A percentile compares a stretch with the other conserved stretches of the same genome.
phyloP scores from a whole-genome alignment of 768 basidiomycete species.

The Collybia sordida region DNA sequence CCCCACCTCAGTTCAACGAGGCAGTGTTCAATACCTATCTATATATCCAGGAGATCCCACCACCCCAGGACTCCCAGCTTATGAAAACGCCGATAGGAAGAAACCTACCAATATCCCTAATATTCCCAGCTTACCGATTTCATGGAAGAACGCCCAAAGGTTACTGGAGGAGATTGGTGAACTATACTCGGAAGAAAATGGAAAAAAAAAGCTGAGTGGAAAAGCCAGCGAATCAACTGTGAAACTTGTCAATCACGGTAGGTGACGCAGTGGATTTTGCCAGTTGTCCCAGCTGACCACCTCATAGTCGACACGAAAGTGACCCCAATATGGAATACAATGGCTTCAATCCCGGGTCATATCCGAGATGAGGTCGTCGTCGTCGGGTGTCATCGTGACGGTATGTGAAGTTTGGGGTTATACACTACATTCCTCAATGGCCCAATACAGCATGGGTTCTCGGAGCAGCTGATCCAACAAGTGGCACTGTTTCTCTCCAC shows the following conservation, averaged over 20 bases:
- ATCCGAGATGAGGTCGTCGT: slow-evolving; percentile 84
- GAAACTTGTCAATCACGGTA: slow-evolving; percentile 57
- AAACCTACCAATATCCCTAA: slow-evolving; percentile 61
- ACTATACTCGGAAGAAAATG: slow-evolving; percentile 26
- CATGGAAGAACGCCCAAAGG: slow-evolving; percentile 78
- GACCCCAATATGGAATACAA: slow-evolving; percentile 89
- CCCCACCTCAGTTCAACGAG: slow-evolving; percentile 81
- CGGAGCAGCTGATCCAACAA: slow-evolving; percentile 78
- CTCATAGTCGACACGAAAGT: slow-evolving; percentile 68
- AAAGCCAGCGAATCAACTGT: slow-evolving; percentile 46
- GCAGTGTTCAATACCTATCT: slow-evolving; percentile 73
- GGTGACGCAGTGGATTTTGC: not conserved
- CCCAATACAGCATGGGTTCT: slow-evolving; percentile 62
- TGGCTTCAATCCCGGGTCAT: slow-evolving; percentile 80
- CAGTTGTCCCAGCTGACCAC: not conserved
- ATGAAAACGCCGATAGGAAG: slow-evolving; percentile 70
- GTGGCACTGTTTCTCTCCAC: slow-evolving; percentile 76
- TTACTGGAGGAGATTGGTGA: slow-evolving; percentile 58
- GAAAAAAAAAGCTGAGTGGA: slow-evolving; percentile 42
- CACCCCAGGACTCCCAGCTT: slow-evolving; percentile 87
- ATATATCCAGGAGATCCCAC: slow-evolving; percentile 76
- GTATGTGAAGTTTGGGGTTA: slow-evolving; percentile 33
- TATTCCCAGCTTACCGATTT: slow-evolving; percentile 89
- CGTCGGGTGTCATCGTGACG: slow-evolving; percentile 88
- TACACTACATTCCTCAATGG: not conserved